Conservation (phyloP, 495 filamentous ascomycete genomes). For the Penicillium soppii region DNA sequence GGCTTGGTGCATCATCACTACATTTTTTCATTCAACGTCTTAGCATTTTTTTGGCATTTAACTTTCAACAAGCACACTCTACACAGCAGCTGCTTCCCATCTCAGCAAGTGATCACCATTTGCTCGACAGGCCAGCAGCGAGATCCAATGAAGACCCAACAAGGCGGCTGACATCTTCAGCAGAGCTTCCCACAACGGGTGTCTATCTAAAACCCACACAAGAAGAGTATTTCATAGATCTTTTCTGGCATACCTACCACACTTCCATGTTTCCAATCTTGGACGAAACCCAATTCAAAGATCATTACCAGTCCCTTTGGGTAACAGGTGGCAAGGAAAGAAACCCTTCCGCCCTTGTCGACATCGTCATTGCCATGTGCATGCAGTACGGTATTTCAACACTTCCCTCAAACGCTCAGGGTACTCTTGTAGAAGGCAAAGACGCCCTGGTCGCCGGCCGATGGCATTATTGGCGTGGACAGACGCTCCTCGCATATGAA, state of each 20-base stretch:
- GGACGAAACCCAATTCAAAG: conserved; percentile 47
- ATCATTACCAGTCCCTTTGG: conserved; percentile 51
- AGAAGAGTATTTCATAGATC: conserved; percentile 48
- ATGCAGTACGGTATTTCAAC: conserved; percentile 50
- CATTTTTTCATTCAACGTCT: conserved; percentile 40
- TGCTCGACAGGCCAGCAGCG: conserved; percentile 5
- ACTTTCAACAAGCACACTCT: conserved; percentile 29
- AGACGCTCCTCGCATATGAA: conserved; percentile 43
- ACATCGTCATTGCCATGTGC: conserved; percentile 54
- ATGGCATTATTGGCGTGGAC: conserved; percentile 45
- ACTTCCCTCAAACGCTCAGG: conserved; percentile 13
- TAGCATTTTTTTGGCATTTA: conserved; percentile 27
- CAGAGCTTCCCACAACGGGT: conserved; percentile 6
- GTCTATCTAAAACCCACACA: conserved; percentile 28
- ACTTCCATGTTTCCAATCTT: conserved; percentile 30
- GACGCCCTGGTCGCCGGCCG: conserved; percentile 48
- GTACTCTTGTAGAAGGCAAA: conserved; percentile 13
- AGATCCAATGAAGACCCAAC: not conserved
- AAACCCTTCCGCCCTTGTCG: conserved; percentile 51
- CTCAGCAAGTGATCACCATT: conserved; percentile 13
- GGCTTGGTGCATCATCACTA: conserved; percentile 40
- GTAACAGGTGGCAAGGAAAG: conserved; percentile 28
- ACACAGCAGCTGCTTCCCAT: conserved; percentile 13
- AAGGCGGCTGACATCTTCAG: not conserved
- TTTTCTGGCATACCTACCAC: conserved; percentile 52